phyloP scores from a whole-genome alignment of 306 rosid genomes.

The Sindora glabra region DNA sequence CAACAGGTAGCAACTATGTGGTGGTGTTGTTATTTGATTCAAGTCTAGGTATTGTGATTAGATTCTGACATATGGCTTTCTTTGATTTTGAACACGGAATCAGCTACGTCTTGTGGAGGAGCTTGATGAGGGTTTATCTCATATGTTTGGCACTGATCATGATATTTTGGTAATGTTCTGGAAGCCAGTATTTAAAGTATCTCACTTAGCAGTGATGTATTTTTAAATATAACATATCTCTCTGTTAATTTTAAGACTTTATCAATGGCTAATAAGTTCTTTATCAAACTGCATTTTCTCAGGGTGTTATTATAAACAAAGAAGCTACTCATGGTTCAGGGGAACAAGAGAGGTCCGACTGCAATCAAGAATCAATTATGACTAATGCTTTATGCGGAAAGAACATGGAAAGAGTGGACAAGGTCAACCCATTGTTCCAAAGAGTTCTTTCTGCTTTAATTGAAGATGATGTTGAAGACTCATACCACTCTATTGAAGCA shows the following conservation, averaged over 20 bases:
- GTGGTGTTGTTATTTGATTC: too few species aligned
- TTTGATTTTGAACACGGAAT: too few species aligned
- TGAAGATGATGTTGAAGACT: constrained; percentile 70
- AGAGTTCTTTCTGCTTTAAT: constrained; percentile 78
- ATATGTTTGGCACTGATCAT: constrained; percentile 28
- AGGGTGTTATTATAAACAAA: not conserved
- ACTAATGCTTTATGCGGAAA: constrained; percentile 25
- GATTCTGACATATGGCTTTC: too few species aligned
- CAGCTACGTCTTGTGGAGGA: constrained; percentile 48
- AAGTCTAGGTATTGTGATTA: too few species aligned
- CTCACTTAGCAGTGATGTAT: not conserved
- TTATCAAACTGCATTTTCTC: not conserved
- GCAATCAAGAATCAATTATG: too few species aligned
- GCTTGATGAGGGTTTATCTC: constrained; percentile 39
- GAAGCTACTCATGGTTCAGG: too few species aligned
- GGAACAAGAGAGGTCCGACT: too few species aligned
- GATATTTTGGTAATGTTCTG: constrained; percentile 38
- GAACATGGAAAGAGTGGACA: constrained; percentile 33
- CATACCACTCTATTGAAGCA: constrained; percentile 43
- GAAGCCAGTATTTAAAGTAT: constrained; percentile 4
- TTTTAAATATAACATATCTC: too few species aligned
- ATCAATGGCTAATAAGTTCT: too few species aligned
- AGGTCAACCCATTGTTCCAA: constrained; percentile 54
- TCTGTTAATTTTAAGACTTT: too few species aligned
- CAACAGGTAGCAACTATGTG: constrained; percentile 51